Conservation (phyloP, 495 filamentous ascomycete species). For the Aspergillus campestris region DNA sequence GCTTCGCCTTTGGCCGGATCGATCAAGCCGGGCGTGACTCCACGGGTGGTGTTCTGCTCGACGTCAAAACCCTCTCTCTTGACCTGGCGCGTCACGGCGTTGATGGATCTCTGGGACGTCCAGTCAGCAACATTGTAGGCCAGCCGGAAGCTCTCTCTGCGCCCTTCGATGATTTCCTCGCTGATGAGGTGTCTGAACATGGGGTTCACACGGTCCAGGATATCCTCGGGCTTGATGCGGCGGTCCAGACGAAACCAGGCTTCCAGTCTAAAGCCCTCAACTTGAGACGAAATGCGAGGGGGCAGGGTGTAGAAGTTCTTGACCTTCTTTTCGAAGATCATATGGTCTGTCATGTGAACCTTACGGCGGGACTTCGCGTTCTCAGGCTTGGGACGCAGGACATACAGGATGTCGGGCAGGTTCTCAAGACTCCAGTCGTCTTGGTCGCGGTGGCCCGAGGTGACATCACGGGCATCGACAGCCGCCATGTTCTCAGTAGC, state of each 20-base stretch:
- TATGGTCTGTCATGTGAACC: background rate
- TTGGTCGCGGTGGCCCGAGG: slow-evolving; percentile 7
- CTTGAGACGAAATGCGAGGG: slow-evolving; percentile 10
- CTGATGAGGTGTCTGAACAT: background rate
- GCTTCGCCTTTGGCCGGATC: slow-evolving; percentile 4
- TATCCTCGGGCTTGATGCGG: slow-evolving; percentile 12
- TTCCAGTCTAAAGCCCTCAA: slow-evolving; percentile 16
- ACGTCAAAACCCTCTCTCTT: slow-evolving; percentile 3
- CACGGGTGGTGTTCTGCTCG: slow-evolving; percentile 7
- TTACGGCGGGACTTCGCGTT: background rate
- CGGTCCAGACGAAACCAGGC: slow-evolving; percentile 16
- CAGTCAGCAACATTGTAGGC: slow-evolving; percentile 8
- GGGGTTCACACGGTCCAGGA: slow-evolving; percentile 15
- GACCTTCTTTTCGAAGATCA: slow-evolving; percentile 7
- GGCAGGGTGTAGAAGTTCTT: slow-evolving; percentile 8
- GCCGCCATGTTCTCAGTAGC: background rate
- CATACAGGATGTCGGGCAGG: slow-evolving; percentile 16
- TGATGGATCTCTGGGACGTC: slow-evolving; percentile 4
- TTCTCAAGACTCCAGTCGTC: slow-evolving; percentile 8
- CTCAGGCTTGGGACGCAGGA: slow-evolving; percentile 3
- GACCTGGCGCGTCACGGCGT: background rate
- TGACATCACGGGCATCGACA: slow-evolving; percentile 2
- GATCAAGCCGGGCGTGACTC: slow-evolving; percentile 9
- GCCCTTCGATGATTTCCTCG: slow-evolving; percentile 1
- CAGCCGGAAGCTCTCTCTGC: slow-evolving; percentile 5